Evolutionary conservation across 768 basidiomycete genomes (phyloP), one percentile per base, ranked within the genome.

Genomic region (Termitomyces sp.): DNA sequence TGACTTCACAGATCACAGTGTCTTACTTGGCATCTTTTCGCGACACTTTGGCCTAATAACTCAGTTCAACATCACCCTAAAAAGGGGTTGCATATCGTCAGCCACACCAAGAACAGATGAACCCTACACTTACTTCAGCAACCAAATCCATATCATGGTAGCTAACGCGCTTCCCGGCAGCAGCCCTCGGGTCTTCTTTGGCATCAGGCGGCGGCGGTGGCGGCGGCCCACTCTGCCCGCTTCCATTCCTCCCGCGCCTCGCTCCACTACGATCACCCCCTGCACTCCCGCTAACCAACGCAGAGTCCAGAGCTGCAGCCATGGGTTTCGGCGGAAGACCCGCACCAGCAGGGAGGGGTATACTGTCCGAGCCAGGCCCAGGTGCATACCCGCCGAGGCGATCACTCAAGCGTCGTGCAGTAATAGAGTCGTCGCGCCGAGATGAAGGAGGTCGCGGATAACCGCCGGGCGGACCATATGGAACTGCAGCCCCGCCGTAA

Each of bases 91-190:
- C 63, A 60, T 52, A 49, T 51, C 47, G 57, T 54, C 38, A 47
- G 33, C 12, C 52, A 47, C 38, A 17, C n/a, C 55, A 37, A 35
- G 26, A 56, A 44, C 19, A 17, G 21, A 41, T 33, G 56, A 47
- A 53, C 54, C 23, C 7, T 38, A 45, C 42, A 63, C 65, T 44
- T 53, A 80, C 85, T 78, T 90, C 90, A 30, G 92, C 90, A 62
- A 93, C 91, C 69, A 89, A 75, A 75, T 98, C 95, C 86, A 97
- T 91, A 72, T 98, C 95, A 68, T 93, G 87, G 67, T 98, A 98
- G 73, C 91, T 94, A 54, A 98, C 85, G 70, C 91, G 84, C 72
- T 86, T 89, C 45, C 91, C 91, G 35, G 86, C 89, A 33, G 89
- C 87, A 30, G 95, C 91, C 41, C 95, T 79, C 43, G 95, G 95